Evolutionary conservation across 306 rosid species (phyloP).

Genomic region (Delonix regia): DNA sequence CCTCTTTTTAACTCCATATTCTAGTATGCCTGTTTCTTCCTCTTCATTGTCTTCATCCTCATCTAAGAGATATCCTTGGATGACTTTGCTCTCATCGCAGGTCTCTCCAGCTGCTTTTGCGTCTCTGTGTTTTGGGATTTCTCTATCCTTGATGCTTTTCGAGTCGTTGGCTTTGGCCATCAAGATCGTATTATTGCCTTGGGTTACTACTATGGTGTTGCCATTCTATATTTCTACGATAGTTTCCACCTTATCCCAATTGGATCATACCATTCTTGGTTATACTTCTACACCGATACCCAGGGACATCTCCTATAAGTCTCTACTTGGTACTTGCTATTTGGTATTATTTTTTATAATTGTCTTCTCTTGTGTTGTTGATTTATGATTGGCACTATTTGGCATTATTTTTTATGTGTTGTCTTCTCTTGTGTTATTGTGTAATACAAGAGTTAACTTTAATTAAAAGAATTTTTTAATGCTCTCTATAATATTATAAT

Average conservation of each 20-base stretch:
- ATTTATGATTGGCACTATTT: neutral
- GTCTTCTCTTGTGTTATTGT: no score
- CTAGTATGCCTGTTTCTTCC: neutral
- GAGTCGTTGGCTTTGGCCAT: conserved; percentile 35
- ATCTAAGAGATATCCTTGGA: conserved; percentile 21
- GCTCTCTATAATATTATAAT: no score
- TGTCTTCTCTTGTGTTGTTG: neutral
- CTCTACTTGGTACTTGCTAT: neutral
- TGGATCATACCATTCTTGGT: conserved; percentile 28
- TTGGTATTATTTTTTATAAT: neutral
- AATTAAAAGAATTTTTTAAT: no score
- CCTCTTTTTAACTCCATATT: neutral
- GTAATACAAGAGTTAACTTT: no score
- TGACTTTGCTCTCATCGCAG: neutral
- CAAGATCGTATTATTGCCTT: conserved; percentile 46
- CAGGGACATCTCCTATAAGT: neutral
- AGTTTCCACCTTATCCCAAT: conserved; percentile 28
- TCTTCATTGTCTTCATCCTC: neutral
- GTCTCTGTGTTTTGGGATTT: conserved; percentile 51
- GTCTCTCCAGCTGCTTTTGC: conserved; percentile 45
- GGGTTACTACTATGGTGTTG: conserved; percentile 36
- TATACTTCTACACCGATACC: neutral
- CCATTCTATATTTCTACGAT: conserved; percentile 40
- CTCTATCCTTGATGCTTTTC: conserved; percentile 47
- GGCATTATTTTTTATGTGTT: no score